Evolutionary conservation across 495 filamentous ascomycete species (phyloP), one percentile per base, ranked within the genome.

Genomic region (Ramalina intermedia): DNA sequence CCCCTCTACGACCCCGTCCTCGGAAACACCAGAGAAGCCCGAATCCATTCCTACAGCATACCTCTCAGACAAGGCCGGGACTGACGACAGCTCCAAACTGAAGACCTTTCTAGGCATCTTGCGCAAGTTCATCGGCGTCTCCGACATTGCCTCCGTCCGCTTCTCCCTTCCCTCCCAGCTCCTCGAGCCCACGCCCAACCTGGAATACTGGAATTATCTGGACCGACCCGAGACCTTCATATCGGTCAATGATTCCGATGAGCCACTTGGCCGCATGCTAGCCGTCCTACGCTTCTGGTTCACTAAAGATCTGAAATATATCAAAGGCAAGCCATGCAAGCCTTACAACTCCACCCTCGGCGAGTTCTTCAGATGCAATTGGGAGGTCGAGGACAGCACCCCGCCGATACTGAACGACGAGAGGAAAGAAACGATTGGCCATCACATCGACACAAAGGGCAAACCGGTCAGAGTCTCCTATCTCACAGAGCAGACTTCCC

Each of bases 131-230:
- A 84, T 94, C 58, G 91, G 91, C 50, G 91, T 98, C 46, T 68
- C 88, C 54, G 91, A 98, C 68, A 90, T 98, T 53, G 91, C 91
- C 18, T 78, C 87, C 39, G 89, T 96, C 51, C 84, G 91, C 47
- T 98, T 98, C 69, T 96, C 90, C 1, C 74, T 98, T 21, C 91
- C 91, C 2, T 86, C 91, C 24, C 90, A 96, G 61, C 82, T 98
- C 20, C 73, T 98, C 55, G 91, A 98, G 61, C 91, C 91, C 16
- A 88, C 84, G 4, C 91, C 91, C 23, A 98, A 98, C 59, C 71
- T 98, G 53, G 91, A 98, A 70, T 98, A 98, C 66, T 98, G 91
- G 91, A 88, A 91, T 55, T 98, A 98, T 59, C 72, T 98, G 61
- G 91, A 98, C 63, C 78, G 87, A 53, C 91, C 91, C 6, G 93